Conservation (phyloP, 331 rosid genomes). For the Rhamnella rubrinervis region DNA sequence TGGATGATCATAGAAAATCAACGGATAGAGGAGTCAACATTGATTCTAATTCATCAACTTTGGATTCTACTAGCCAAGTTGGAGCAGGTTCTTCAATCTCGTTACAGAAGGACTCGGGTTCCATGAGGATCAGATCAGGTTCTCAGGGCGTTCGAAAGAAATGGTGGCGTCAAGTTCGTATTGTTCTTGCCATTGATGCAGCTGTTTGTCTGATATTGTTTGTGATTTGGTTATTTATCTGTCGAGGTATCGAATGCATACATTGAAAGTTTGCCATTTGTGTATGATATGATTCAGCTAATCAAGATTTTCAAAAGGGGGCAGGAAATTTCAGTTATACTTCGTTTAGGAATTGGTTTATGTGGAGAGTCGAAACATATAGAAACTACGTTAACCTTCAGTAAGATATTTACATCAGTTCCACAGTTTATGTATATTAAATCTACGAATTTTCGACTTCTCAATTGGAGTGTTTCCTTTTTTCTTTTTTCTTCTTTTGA, state of each 20-base stretch:
- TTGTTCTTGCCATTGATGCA: constrained; percentile 21
- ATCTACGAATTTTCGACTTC: too few species aligned
- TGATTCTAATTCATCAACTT: constrained; percentile 44
- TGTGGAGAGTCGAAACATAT: background rate
- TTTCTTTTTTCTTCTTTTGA: too few species aligned
- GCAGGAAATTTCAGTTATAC: background rate
- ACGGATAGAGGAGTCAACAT: constrained; percentile 60
- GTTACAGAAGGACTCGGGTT: constrained; percentile 57
- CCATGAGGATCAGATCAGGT: constrained; percentile 60
- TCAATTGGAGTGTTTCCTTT: too few species aligned
- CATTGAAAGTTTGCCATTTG: constrained; percentile 30
- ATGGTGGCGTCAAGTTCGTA: constrained; percentile 49
- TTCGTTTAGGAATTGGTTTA: constrained; percentile 10
- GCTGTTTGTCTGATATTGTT: constrained; percentile 8
- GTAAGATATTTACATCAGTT: too few species aligned
- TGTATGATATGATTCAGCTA: background rate
- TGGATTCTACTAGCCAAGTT: constrained; percentile 48
- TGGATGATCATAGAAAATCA: constrained; percentile 69
- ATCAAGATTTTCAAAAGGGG: constrained; percentile 1
- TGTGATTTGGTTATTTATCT: constrained; percentile 63
- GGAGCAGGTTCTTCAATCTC: constrained; percentile 53
- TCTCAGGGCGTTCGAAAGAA: constrained; percentile 59
- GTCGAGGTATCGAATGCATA: constrained; percentile 61
- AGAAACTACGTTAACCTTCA: too few species aligned
- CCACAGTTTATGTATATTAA: too few species aligned